Percentiles rank a stretch among this genome's conserved stretches.
These are phyloP conservation scores for Lepidium africanum DNA, from an alignment of 345 rosid genomes.

Conservation along the genomic window DNA sequence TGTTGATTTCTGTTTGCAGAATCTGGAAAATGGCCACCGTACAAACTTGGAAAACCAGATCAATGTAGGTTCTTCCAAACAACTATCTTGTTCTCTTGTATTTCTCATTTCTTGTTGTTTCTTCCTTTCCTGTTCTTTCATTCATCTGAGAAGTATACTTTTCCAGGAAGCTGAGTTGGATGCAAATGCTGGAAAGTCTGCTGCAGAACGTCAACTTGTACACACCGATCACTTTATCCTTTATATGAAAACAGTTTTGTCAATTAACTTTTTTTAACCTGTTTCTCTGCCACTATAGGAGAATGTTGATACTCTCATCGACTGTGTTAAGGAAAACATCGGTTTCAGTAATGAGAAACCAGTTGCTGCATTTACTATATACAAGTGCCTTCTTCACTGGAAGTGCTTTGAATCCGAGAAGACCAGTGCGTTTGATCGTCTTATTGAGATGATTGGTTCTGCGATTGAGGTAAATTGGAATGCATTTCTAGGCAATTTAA, in stretches of 20 bases:
- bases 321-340: constrained; percentile 60
- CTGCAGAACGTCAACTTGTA: constrained; percentile 85
- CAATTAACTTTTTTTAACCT: constrained; percentile 6
- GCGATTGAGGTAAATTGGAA: constrained; percentile 72
- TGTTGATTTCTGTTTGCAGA: constrained; percentile 38
- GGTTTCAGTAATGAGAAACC: constrained; percentile 88
- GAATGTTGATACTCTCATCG: constrained; percentile 77
- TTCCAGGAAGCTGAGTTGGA: constrained; percentile 69
- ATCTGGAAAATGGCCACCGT: constrained; percentile 79
- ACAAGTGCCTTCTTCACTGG: constrained; percentile 95
- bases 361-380: constrained; percentile 89
- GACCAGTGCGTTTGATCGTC: constrained; percentile 92
- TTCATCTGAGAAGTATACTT: constrained; percentile 3
- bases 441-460: constrained; percentile 97
- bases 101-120: neutral
- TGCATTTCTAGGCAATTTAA: constrained; percentile 4
- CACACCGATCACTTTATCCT: constrained; percentile 19
- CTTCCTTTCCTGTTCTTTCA: neutral
- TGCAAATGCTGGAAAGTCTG: constrained; percentile 59
- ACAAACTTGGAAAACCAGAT: constrained; percentile 40
- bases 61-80: constrained; percentile 41
- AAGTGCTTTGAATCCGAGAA: constrained; percentile 96
- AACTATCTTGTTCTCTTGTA: constrained; percentile 6
- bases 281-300: constrained; percentile 49
- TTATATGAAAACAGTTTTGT: neutral